These are phyloP conservation scores for Trametes cubensis DNA, from an alignment of 768 basidiomycete species.

Conservation along the genomic window DNA sequence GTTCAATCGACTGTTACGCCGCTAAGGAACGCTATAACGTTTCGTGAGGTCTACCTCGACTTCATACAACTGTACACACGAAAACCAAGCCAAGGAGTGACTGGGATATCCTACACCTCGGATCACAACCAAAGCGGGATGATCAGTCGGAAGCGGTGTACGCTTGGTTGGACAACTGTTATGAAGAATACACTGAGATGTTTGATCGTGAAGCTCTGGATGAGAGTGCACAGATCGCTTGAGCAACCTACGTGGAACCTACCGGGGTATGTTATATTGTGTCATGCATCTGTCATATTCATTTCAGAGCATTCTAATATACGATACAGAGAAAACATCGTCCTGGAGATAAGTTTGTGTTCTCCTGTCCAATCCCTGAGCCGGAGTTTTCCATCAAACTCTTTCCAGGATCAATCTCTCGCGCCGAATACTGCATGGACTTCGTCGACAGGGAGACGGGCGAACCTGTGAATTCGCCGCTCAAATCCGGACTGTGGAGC, in stretches of 20 bases:
- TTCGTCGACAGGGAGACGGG: not conserved
- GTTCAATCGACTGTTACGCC: not conserved
- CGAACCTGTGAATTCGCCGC: conserved; percentile 5
- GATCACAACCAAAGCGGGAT: not conserved
- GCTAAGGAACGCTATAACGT: not conserved
- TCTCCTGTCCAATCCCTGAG: not conserved
- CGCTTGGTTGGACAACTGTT: not conserved
- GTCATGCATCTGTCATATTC: no score
- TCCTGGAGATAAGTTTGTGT: no score
- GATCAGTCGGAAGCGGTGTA: not conserved
- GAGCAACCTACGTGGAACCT: not conserved
- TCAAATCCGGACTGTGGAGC: not conserved
- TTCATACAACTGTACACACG: not conserved
- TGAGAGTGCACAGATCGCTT: not conserved
- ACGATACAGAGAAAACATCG: not conserved
- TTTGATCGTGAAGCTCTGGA: not conserved
- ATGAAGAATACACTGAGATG: not conserved
- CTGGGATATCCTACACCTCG: not conserved
- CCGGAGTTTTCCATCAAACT: not conserved
- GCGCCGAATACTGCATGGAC: conserved; percentile 5
- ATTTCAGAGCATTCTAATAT: no score
- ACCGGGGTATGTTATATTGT: not conserved
- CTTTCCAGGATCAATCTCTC: not conserved
- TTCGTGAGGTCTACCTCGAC: not conserved
- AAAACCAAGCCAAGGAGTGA: not conserved